Evolutionary conservation across 441 rosid genomes (phyloP).

Genomic region (Populus tomentosa): DNA sequence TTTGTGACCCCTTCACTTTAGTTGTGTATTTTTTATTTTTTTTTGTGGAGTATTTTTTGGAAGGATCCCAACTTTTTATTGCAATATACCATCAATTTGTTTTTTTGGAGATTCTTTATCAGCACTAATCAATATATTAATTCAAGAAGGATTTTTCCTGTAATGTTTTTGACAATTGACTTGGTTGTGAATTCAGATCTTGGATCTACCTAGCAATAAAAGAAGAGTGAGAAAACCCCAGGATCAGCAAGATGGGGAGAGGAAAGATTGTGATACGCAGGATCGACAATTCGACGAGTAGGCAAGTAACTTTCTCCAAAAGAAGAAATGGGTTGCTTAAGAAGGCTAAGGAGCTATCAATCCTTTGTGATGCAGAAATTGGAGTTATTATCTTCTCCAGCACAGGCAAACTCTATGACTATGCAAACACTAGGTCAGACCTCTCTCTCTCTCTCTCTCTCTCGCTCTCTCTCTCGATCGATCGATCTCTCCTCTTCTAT

Average conservation of each 20-base stretch:
- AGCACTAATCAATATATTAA: not conserved
- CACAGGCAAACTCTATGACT: slow-evolving; percentile 54
- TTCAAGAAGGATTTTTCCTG: not conserved
- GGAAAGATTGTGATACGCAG: slow-evolving; percentile 57
- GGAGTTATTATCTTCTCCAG: slow-evolving; percentile 56
- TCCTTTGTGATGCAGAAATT: slow-evolving; percentile 61
- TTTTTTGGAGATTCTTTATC: not conserved
- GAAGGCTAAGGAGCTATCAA: slow-evolving; percentile 59
- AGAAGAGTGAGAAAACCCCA: not conserved
- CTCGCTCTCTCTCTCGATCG: too few species aligned
- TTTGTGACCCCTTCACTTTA: not conserved
- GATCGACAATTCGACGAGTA: slow-evolving; percentile 50
- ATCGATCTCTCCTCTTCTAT: not conserved
- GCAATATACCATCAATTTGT: not conserved
- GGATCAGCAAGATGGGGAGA: slow-evolving; percentile 40
- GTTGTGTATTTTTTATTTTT: too few species aligned
- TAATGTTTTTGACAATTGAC: not conserved
- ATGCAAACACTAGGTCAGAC: slow-evolving; percentile 50
- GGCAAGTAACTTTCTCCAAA: slow-evolving; percentile 67
- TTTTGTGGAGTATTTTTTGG: too few species aligned
- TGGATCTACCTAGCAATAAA: slow-evolving; percentile 12
- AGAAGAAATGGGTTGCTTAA: slow-evolving; percentile 54
- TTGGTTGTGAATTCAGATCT: not conserved
- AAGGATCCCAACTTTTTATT: not conserved
- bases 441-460: not conserved